Evolutionary conservation across 2,329 filamentous ascomycete genomes (phyloP).

Genomic region (Colletotrichum caudatum): DNA sequence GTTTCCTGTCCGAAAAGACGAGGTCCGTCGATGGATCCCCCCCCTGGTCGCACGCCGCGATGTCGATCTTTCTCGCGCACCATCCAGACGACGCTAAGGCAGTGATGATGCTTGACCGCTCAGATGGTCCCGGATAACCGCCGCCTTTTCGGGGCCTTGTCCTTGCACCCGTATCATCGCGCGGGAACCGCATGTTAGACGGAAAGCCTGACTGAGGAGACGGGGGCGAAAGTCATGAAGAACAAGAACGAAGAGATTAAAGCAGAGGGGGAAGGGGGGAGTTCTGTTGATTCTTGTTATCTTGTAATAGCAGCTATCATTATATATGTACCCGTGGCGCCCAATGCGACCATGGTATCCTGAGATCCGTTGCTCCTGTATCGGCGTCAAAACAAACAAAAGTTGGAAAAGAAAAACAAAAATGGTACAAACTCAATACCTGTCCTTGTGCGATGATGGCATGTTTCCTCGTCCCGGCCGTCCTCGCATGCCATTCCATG

Average conservation of each 20-base stretch:
- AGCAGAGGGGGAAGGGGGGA: conserved; percentile 3
- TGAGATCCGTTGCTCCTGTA: conserved; percentile 24
- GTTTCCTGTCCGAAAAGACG: background rate
- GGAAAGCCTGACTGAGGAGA: background rate
- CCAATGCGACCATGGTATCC: conserved; percentile 25
- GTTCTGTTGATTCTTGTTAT: conserved; percentile 28
- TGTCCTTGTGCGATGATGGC: conserved; percentile 29
- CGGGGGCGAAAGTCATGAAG: background rate
- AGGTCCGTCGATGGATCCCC: background rate
- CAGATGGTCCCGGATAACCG: background rate
- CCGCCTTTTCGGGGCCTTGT: conserved; percentile 14
- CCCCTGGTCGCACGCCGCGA: conserved; percentile 3
- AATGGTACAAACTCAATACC: conserved; percentile 32
- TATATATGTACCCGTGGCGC: conserved; percentile 30
- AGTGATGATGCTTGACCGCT: conserved; percentile 11
- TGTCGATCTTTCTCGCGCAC: conserved; percentile 12
- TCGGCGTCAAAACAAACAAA: conserved; percentile 5
- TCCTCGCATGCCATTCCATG: conserved; percentile 29
- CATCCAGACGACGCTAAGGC: conserved; percentile 5
- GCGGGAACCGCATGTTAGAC: conserved; percentile 32
- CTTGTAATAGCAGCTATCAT: conserved; percentile 35
- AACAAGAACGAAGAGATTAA: background rate
- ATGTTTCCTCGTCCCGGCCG: conserved; percentile 30
- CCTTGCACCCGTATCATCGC: conserved; percentile 31
- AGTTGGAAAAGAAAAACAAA: background rate